Evolutionary conservation across 2,329 filamentous ascomycete species (phyloP).

Genomic region (Paraconiothyrium brasiliense): DNA sequence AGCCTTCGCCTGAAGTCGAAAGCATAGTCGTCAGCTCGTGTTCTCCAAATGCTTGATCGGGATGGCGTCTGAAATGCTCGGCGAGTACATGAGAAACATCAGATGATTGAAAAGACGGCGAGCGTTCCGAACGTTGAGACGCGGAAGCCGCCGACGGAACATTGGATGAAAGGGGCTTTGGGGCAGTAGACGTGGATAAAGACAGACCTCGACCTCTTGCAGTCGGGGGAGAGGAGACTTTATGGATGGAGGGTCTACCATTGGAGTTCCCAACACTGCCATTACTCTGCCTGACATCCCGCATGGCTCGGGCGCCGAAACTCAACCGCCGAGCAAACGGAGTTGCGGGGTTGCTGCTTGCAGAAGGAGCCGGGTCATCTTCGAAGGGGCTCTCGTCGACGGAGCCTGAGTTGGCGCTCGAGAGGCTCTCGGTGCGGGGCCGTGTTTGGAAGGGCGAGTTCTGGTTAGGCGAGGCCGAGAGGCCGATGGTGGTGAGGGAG

Average conservation of each 20-base stretch:
- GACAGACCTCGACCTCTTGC: constrained; percentile 67
- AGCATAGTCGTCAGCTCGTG: constrained; percentile 69
- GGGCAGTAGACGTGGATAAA: constrained; percentile 53
- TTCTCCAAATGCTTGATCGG: constrained; percentile 52
- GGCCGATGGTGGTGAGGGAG: constrained; percentile 60
- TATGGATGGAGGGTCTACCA: constrained; percentile 66
- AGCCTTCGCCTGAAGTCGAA: constrained; percentile 82
- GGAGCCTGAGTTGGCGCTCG: constrained; percentile 57
- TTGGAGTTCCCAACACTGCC: constrained; percentile 65
- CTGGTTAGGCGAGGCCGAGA: constrained; percentile 55
- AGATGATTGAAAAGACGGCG: constrained; percentile 34
- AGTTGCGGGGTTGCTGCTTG: constrained; percentile 70
- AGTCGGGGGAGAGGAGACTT: constrained; percentile 61
- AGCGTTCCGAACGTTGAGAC: constrained; percentile 30
- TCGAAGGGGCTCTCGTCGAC: constrained; percentile 62
- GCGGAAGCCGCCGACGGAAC: constrained; percentile 34
- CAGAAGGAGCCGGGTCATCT: constrained; percentile 64
- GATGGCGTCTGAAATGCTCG: constrained; percentile 42
- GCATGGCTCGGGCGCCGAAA: constrained; percentile 83
- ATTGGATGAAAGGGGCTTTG: constrained; percentile 33
- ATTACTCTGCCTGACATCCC: constrained; percentile 69
- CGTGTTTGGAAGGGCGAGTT: constrained; percentile 53
- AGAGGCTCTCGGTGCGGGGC: constrained; percentile 58
- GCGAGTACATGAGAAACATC: constrained; percentile 40
- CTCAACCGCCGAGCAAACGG: constrained; percentile 88